These are phyloP conservation scores for Penicillium frequentans DNA, from an alignment of 2,329 filamentous ascomycete species.

Conservation along the genomic window DNA sequence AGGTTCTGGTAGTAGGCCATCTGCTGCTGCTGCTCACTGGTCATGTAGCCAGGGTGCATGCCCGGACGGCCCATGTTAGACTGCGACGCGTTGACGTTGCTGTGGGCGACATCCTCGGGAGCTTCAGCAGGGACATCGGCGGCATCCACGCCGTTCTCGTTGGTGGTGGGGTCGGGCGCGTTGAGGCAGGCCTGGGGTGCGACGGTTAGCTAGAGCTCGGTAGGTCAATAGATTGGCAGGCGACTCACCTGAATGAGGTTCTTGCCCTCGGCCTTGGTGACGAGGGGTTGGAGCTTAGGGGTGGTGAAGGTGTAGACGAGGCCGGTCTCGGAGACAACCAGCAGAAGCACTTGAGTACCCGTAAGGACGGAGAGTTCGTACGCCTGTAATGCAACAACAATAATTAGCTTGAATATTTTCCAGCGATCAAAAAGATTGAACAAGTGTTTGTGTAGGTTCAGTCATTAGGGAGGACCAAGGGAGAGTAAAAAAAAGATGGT, in stretches of 20 bases:
- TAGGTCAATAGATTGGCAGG: neutral
- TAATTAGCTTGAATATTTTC: neutral
- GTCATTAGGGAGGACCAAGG: neutral
- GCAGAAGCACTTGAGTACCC: constrained; percentile 91
- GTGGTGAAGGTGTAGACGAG: constrained; percentile 98
- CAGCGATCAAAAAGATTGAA: neutral
- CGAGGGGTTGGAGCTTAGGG: constrained; percentile 94
- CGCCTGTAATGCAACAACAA: constrained; percentile 58
- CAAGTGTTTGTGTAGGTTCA: neutral
- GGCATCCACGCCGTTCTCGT: constrained; percentile 78
- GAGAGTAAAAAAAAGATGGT: neutral
- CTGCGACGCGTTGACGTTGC: constrained; percentile 70
- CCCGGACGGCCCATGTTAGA: constrained; percentile 66
- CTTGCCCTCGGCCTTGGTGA: constrained; percentile 98
- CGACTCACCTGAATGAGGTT: constrained; percentile 90
- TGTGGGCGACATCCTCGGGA: constrained; percentile 80
- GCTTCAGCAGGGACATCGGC: constrained; percentile 74
- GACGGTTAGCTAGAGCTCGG: neutral
- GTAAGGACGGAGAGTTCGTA: constrained; percentile 98
- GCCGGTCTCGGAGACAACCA: constrained; percentile 96
- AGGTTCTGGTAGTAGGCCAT: constrained; percentile 83
- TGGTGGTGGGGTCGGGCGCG: constrained; percentile 84
- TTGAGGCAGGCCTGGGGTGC: constrained; percentile 80
- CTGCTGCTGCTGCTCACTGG: constrained; percentile 68
- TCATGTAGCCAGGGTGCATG: constrained; percentile 70